These are phyloP conservation scores for Orbilia ellipsospora DNA, from an alignment of 2,329 filamentous ascomycete genomes.

Conservation along the genomic window DNA sequence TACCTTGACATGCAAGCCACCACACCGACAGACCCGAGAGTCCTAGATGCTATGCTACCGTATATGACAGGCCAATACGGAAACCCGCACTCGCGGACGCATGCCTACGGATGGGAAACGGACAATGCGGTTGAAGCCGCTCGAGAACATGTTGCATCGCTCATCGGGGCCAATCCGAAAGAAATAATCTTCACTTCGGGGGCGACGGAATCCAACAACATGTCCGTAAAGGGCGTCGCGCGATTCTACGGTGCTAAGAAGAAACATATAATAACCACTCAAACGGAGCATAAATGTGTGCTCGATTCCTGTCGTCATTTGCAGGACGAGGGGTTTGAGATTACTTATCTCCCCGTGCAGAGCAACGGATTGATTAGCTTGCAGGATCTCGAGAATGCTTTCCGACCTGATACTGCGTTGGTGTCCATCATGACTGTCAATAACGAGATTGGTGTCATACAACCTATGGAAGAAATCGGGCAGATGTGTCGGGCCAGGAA, in stretches of 20 bases:
- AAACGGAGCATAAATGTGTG: slow-evolving; percentile 99
- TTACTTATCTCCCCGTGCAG: slow-evolving; percentile 96
- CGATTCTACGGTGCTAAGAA: slow-evolving; percentile 97
- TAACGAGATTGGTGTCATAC: slow-evolving; percentile 99
- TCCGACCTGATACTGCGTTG: slow-evolving; percentile 87
- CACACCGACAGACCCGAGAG: slow-evolving; percentile 91
- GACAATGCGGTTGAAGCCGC: slow-evolving; percentile 93
- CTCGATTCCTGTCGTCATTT: slow-evolving; percentile 96
- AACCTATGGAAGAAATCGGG: slow-evolving; percentile 92
- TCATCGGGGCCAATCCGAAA: slow-evolving; percentile 94
- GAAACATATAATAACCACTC: slow-evolving; percentile 95
- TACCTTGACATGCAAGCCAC: slow-evolving; percentile 99
- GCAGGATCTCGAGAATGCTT: slow-evolving; percentile 84
- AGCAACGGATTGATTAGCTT: slow-evolving; percentile 86
- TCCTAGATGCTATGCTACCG: slow-evolving; percentile 95
- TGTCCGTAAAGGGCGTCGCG: slow-evolving; percentile 98
- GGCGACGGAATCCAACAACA: slow-evolving; percentile 98
- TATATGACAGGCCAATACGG: slow-evolving; percentile 93
- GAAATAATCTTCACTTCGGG: slow-evolving; percentile 99
- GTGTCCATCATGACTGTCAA: slow-evolving; percentile 99
- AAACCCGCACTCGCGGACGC: slow-evolving; percentile 95
- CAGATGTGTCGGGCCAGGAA: slow-evolving; percentile 90
- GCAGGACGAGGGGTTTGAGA: slow-evolving; percentile 93
- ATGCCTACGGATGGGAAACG: slow-evolving; percentile 98
- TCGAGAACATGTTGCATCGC: slow-evolving; percentile 80